phyloP scores from a whole-genome alignment of 2,329 filamentous ascomycete species.

The Lachnellula arida region DNA sequence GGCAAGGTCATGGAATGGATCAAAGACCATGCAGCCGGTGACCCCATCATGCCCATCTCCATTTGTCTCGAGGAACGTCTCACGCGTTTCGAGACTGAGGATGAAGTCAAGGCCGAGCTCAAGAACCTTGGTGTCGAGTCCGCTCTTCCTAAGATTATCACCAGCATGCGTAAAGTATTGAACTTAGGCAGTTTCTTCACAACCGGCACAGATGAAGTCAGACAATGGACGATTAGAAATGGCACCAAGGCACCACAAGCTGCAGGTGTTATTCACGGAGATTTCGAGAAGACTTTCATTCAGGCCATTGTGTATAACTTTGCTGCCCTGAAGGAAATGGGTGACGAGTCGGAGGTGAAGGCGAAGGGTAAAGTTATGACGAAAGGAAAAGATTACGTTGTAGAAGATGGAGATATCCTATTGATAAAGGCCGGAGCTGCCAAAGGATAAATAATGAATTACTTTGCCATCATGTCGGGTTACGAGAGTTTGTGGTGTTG shows the following conservation, averaged over 20 bases:
- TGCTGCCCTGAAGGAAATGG: slow-evolving; percentile 71
- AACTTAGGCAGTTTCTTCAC: slow-evolving; percentile 97
- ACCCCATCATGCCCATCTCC: slow-evolving; percentile 90
- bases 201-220: slow-evolving; percentile 88
- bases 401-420: slow-evolving; percentile 64
- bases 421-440: slow-evolving; percentile 31
- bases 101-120: slow-evolving; percentile 75
- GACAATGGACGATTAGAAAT: slow-evolving; percentile 96
- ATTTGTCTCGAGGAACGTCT: slow-evolving; percentile 91
- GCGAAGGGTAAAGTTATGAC: slow-evolving; percentile 96
- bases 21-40: slow-evolving; percentile 80
- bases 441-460: slow-evolving; percentile 26
- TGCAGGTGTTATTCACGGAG: slow-evolving; percentile 94
- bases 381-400: slow-evolving; percentile 95
- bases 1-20: slow-evolving; percentile 93
- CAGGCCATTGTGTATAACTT: slow-evolving; percentile 95
- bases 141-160: slow-evolving; percentile 84
- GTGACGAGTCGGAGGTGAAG: slow-evolving; percentile 84
- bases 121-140: slow-evolving; percentile 85
- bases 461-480: not conserved
- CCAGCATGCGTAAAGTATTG: slow-evolving; percentile 87
- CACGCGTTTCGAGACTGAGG: slow-evolving; percentile 73
- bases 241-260: slow-evolving; percentile 97
- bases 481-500: not conserved
- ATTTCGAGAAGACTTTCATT: slow-evolving; percentile 99